These are phyloP conservation scores for Macrotyloma uniflorum DNA, from an alignment of 306 rosid species.

Conservation along the genomic window DNA sequence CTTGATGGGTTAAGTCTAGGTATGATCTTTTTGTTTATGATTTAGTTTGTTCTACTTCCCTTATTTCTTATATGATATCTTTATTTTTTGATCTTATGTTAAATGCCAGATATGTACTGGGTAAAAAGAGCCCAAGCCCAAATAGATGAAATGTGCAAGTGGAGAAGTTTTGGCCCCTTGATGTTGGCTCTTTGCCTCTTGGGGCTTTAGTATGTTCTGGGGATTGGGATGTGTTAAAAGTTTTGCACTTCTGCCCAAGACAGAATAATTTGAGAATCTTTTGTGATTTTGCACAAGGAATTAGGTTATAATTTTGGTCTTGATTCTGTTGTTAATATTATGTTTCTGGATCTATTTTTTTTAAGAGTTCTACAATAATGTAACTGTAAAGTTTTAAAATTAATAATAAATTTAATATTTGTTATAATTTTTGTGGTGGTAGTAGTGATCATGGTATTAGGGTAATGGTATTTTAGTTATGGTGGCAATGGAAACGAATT, in stretches of 20 bases:
- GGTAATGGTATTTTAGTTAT: background rate
- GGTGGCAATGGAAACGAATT: background rate
- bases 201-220: background rate
- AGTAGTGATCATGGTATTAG: background rate
- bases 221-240: background rate
- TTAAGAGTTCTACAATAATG: background rate
- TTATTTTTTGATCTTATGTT: background rate
- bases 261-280: background rate
- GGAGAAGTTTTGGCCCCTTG: background rate
- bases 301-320: background rate
- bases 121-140: background rate
- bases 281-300: background rate
- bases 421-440: background rate
- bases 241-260: background rate
- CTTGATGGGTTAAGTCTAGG: slow-evolving; percentile 95
- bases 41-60: slow-evolving; percentile 14
- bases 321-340: background rate
- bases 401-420: background rate
- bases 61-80: background rate
- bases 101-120: background rate
- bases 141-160: background rate
- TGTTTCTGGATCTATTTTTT: background rate
- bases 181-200: background rate
- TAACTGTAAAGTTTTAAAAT: background rate
- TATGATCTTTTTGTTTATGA: slow-evolving; percentile 33